Percentiles rank a stretch among this genome's conserved stretches.
Evolutionary conservation across 164 flowering plant genomes (phyloP).

Genomic region (Vitis riparia): DNA sequence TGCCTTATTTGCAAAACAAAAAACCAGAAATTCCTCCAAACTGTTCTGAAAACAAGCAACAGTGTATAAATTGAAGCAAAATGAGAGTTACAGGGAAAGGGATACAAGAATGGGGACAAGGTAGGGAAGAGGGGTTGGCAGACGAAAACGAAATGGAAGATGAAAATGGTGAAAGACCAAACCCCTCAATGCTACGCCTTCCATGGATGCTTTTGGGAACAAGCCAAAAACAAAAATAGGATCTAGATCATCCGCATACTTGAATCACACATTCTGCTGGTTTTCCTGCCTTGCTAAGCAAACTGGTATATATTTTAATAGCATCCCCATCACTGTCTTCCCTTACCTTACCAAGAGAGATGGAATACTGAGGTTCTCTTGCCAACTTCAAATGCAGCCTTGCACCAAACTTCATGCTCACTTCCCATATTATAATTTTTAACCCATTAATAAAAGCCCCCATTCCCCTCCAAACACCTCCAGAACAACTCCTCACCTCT

Average conservation of each 20-base stretch:
- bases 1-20: no score
- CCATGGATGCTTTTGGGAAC: background rate
- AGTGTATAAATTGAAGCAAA: no score
- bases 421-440: background rate
- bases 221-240: slow-evolving; percentile 4
- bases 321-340: slow-evolving; percentile 6
- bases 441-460: slow-evolving; percentile 11
- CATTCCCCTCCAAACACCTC: background rate
- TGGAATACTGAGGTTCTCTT: background rate
- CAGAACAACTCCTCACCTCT: background rate
- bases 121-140: no score
- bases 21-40: no score
- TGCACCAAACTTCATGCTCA: slow-evolving; percentile 20
- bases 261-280: background rate
- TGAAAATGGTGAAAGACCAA: no score
- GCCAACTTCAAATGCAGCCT: slow-evolving; percentile 15
- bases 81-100: no score
- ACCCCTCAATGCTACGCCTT: background rate
- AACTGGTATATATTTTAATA: background rate
- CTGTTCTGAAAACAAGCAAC: no score
- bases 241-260: background rate
- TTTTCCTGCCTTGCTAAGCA: slow-evolving; percentile 19
- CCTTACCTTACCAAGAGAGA: slow-evolving; percentile 12
- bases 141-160: no score
- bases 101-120: no score